Base-by-base conservation (phyloP, 257 asterid genomes). In the Dorcoceras hygrometricum region DNA sequence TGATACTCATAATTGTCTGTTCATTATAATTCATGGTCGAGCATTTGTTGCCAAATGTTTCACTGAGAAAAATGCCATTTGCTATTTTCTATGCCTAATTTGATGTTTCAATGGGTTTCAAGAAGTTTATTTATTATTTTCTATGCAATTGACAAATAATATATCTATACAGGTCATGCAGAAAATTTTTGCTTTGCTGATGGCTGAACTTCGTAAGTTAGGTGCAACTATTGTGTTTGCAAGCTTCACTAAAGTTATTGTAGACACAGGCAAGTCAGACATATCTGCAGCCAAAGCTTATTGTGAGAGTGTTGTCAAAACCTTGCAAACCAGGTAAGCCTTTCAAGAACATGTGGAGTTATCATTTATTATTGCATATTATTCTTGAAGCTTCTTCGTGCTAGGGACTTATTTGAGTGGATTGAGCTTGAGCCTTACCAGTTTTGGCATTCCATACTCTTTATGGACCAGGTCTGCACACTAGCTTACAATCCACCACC, bases 361-460 rank as follows among this genome's bases (percentile, higher is more conserved):
- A 22, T 18, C 20, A 48, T 50, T 39, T 63, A 59, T 54, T 65
- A n/a, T 68, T 57, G 65, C 56, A 32, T 57, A 62, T 51, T 71
- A 59, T 75, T 27, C 74, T 75, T 67, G 73, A 64, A 57, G 69
- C 61, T 75, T 25, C 23, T 61, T 56, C 48, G 59, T 75, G 22
- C 50, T 84, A 93, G 99, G 81, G 99, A 93, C 73, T 79, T 93
- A 58, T 93, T 93, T 68, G 96, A 90, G 83, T 93, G 96, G 99
- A 76, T 93, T 66, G 99, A 88, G 81, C 87, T 93, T 57, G 99
- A 93, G 82, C 97, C 96, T 29, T 64, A 73, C 76, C 95, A 90
- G 86, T 93, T 82, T 71, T 93, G 97, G 97, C 94, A 93, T 78
- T 90, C 97, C 72, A 76, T 90, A 62, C 92, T 93, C 73, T 90